Base-by-base conservation (phyloP, 1,139 yeast species). In the Kurtzmaniella quercitrusa region DNA sequence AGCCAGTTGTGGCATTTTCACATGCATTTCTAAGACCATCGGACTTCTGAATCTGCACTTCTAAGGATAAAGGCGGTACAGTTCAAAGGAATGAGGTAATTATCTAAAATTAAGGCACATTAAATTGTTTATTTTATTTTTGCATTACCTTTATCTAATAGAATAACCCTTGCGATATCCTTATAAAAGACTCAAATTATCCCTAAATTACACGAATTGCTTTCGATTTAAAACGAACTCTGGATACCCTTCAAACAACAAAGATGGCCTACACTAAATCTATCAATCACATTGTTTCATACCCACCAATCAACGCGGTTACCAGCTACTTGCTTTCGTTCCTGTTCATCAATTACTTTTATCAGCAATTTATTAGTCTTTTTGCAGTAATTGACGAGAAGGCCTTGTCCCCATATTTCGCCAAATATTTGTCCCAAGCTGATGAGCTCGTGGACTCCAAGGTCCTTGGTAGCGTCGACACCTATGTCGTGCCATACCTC, bases 161-260 rank as follows among this genome's bases (percentile, higher is more conserved):
- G 31, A 10, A 27, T 11, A 27, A 27, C 31, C 31, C 31, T 27
- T 27, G 37, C 14, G n/a, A 6, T 34, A 34, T 16, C 23, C n/a
- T 34, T 34, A 34, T 34, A 34, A 34, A 34, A 15, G 23, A 19
- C 19, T 34, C 6, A 14, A 34, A 34, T 34, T 34, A 34, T 34
- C 37, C 37, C 37, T 34, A 15, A 34, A 16, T 17, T 34, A 15
- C n/a, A 27, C 14, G 31, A 27, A 27, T 10, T 11, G 14, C 10
- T 27, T 27, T 27, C 10, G 14, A n/a, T 11, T 27, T 27, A 27
- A 4, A 27, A 27, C 14, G 4, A 10, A 27, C 31, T 6, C 14
- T 27, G 14, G 31, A 27, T 27, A 27, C 31, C 31, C 12, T 90
- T 96, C 70, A 85, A 89, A 61, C 96, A 90, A 66, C 77, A 72